Conservation (phyloP, 345 rosid genomes). For the Euphorbia pulcherrima region DNA sequence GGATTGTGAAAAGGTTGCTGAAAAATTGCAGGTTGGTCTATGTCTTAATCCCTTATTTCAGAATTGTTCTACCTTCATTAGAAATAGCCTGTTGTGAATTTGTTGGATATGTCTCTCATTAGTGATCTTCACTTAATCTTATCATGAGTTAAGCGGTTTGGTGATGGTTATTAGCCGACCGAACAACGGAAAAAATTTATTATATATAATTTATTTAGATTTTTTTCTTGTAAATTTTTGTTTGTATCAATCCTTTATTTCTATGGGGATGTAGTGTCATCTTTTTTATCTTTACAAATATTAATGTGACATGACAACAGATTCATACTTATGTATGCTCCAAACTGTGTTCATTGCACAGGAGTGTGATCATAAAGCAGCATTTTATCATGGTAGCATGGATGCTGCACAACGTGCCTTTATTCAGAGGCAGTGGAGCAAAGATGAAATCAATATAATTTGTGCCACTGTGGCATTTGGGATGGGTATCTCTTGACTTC, state of each 20-base stretch:
- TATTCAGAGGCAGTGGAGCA: conserved; percentile 97
- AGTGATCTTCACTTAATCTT: not conserved
- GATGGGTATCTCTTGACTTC: conserved; percentile 64
- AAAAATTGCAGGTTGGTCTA: conserved; percentile 67
- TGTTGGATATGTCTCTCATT: not conserved
- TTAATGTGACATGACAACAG: not conserved
- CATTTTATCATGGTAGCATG: conserved; percentile 96
- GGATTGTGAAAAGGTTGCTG: conserved; percentile 97
- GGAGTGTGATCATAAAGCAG: conserved; percentile 92
- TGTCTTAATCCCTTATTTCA: conserved; percentile 5
- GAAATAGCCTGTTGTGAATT: not conserved
- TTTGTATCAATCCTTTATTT: not conserved
- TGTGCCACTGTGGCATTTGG: conserved; percentile 99
- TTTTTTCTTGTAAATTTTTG: conserved; percentile 1
- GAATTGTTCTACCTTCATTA: not conserved
- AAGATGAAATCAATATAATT: conserved; percentile 91
- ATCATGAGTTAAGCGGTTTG: not conserved
- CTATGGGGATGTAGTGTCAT: not conserved
- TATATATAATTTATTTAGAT: conserved; percentile 6
- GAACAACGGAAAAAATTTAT: not conserved
- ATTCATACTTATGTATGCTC: conserved; percentile 12
- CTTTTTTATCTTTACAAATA: not conserved
- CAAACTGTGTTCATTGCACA: conserved; percentile 28
- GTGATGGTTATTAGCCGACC: not conserved
- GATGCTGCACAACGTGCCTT: conserved; percentile 70